Evolutionary conservation across 805 yeast genomes (phyloP), one percentile per base, ranked within the genome.

Genomic region (Suhomyces prunicola): DNA sequence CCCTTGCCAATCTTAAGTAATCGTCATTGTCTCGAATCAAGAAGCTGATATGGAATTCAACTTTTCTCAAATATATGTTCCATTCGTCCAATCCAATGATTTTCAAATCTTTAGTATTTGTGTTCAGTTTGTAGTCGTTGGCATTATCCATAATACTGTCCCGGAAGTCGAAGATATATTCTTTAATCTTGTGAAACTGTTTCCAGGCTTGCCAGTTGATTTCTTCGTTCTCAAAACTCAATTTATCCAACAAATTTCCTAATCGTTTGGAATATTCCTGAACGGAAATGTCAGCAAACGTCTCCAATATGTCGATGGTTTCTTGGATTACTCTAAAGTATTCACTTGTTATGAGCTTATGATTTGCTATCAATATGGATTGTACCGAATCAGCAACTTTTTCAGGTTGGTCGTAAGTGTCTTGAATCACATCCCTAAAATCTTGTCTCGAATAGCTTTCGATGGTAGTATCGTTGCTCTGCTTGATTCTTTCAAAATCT

Each of bases 211-310:
- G 44, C 70, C 70, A 66, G 19, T 57, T 53, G 48, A 59, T 45
- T n/a, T 60, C 57, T 36, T 62, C 69, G 29, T 46, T 19, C 13
- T 55, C 57, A 40, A 58, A 46, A 7, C 57, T 55, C 88, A 85
- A 56, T 80, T 82, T 29, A 67, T 66, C 78, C 83, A 83, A 57
- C 51, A 71, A 57, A 19, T 72, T 70, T 49, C 84, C 78, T 62
- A 87, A 76, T 53, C 82, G 79, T 50, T 80, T 79, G 6, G 87
- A 80, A 70, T 85, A 87, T 58, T 86, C 90, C 58, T 72, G 77
- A 51, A 87, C 76, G 27, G 88, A 77, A 6, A 83, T 79, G 51
- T 87, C 91, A 5, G 86, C 84, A 74, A 87, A 88, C 55, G 87
- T 87, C 65, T 87, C 92, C 63, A 85, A 79, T 0, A 85, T 78